Evolutionary conservation across 2,329 filamentous ascomycete species (phyloP), one percentile per base, ranked within the genome.

Genomic region (Fusarium temperatum): DNA sequence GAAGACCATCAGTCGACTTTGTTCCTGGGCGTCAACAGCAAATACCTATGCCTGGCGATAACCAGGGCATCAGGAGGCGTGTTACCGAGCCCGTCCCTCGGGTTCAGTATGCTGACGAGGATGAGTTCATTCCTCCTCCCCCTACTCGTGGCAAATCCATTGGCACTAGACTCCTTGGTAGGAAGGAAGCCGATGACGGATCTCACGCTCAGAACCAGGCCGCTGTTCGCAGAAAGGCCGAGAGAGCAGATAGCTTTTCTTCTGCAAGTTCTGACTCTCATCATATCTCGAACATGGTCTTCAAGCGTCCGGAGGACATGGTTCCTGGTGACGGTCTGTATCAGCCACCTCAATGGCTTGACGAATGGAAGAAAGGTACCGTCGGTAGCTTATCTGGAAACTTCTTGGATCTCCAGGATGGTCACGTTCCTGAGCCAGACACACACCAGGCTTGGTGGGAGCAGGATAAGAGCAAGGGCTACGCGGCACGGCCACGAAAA

Each of bases 371-470:
- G 79, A 90, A 90, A 77, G 91, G 88, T 13, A 89, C 88, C 0
- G 86, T 91, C 39, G 92, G 91, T 39, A 88, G 87, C 13, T 83
- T 94, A 8, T 85, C 86, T 1, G 87, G 88, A 4, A 80, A 85
- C 3, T 82, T 93, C 57, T 86, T 94, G 36, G 89, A 93, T 66
- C 86, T 93, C 38, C 85, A 86, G 64, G 81, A 84, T 14, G 81
- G 83, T 12, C 78, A 82, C 7, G 70, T 78, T 26, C 68, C 76
- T 13, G 65, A 77, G 1, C 78, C 81, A 41, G 89, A 90, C 47
- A 87, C 84, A 70, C 85, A 85, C 70, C 88, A 88, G 74, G 85
- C 93, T 4, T 97, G 94, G 94, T 96, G 94, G 94, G 94, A 97
- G 79, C 86, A 86, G 59, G 85, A 83, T 36, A 86, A 80, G 70